Base-by-base conservation (phyloP, 345 rosid genomes). In the Arabidopsis suecica region DNA sequence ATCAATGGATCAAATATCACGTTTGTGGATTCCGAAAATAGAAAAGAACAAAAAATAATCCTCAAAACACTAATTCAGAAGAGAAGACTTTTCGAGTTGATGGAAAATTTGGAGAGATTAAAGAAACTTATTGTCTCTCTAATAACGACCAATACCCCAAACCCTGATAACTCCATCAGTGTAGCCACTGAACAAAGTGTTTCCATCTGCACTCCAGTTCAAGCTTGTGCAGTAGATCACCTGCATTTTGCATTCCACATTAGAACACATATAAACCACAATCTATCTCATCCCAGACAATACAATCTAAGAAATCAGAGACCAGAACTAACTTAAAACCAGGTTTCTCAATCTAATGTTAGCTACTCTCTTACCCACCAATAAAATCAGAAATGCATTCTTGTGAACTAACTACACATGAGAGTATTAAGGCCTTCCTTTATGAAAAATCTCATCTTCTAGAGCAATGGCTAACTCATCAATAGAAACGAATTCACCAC, bases 171-270 rank as follows among this genome's bases (percentile, higher is more conserved):
- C 72, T 38, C 73, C 78, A 38, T 74, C 78, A 44, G 73, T 74
- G 72, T 75, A 75, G 7, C 74, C 74, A 75, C 74, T 75, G 79
- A 75, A 75, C 79, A 75, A 59, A 5, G 79, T 75, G 68, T 51
- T 75, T 68, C 79, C 79, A 68, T 68, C 79, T 18, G 74, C 79
- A 75, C 74, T 75, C 79, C 68, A 75, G 79, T 75, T 75, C 74
- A 75, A 68, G 54, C 79, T 66, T 0, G 79, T 68, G 61, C 74
- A 75, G 68, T 68, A 75, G 10, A 75, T 75, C 59, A 66, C 74
- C 79, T 75, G 68, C 73, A 74, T 28, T 51, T 18, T 3, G 2
- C n/a, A 72, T 12, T 37, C 16, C 36, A 51, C 16, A 12, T 72
- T 61, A 53, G 16, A 8, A 62, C 55, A 72, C 34, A 14, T 9